These are phyloP conservation scores for Teratosphaeria nubilosa DNA, from an alignment of 2,329 filamentous ascomycete genomes.

Conservation along the genomic window DNA sequence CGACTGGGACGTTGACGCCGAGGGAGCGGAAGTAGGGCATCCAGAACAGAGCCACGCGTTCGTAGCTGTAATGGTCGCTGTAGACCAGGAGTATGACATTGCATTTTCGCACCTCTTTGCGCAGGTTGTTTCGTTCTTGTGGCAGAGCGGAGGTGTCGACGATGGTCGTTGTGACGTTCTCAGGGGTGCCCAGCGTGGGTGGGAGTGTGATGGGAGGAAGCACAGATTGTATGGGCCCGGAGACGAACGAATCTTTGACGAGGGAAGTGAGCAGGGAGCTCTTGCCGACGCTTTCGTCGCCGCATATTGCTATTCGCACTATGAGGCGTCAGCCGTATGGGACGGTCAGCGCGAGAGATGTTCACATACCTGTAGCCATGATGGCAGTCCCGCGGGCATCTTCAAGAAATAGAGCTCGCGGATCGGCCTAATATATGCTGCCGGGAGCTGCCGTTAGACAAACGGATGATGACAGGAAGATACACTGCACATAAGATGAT, in stretches of 20 bases:
- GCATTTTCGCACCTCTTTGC: conserved; percentile 90
- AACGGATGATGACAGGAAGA: background rate
- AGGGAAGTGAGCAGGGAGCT: conserved; percentile 63
- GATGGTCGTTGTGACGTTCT: conserved; percentile 94
- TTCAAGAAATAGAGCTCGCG: background rate
- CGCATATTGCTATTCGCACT: conserved; percentile 92
- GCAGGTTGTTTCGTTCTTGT: conserved; percentile 79
- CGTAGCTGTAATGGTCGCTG: conserved; percentile 98
- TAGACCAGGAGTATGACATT: conserved; percentile 97
- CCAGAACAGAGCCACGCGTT: conserved; percentile 94
- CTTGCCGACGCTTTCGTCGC: conserved; percentile 92
- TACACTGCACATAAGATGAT: too few relatives aligned
- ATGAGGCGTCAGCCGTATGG: conserved; percentile 1
- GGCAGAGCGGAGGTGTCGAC: conserved; percentile 94
- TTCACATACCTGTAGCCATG: background rate
- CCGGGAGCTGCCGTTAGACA: background rate
- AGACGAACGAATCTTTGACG: conserved; percentile 91
- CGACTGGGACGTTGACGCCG: conserved; percentile 96
- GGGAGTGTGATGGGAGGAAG: conserved; percentile 93
- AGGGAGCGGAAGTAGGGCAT: conserved; percentile 95
- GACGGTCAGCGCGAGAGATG: background rate
- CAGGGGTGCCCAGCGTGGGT: conserved; percentile 81
- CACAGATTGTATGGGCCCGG: conserved; percentile 79
- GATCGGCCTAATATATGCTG: background rate
- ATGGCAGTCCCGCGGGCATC: background rate